Base-by-base conservation (phyloP, 257 asterid species). In the Penstemon davidsonii region DNA sequence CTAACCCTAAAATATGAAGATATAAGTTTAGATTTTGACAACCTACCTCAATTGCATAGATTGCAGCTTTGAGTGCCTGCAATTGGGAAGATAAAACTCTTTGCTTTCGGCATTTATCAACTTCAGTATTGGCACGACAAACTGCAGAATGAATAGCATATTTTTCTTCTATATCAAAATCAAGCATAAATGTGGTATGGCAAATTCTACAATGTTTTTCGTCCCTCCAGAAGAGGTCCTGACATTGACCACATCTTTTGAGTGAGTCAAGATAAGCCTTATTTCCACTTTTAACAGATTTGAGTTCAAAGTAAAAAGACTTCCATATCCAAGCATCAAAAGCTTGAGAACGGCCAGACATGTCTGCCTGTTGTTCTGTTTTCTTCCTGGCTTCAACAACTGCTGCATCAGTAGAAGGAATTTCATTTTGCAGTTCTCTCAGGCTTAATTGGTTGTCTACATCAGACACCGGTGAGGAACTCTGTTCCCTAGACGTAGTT, bases 31-130 rank as follows among this genome's bases (percentile, higher is more conserved):
- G 52, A 18, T 19, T 70, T 39, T 9, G 19, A 43, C 3, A 55
- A 68, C 85, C 55, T 62, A 91, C 99, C 96, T 94, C 99, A 76
- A 94, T 86, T 54, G 98, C 96, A 81, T 80, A 84, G 57, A 85
- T 79, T 76, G 98, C 98, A 74, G 99, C 99, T 86, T 94, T 94
- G 72, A 94, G 93, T 49, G 93, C 86, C 76, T 94, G 99, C 85
- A 94, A 71, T 65, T 87, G 96, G 60, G 96, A 82, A 33, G 96
- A 77, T 12, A 86, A 67, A 61, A 77, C 82, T 67, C 76, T 84
- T 66, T 81, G 76, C 67, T 69, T 83, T 71, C 81, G 83, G 68
- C 76, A 73, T 62, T 79, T 83, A 52, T 80, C 81, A 68, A 60
- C 72, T 49, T 80, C 80, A 61, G 13, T 64, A 73, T 76, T 79